Evolutionary conservation across 495 filamentous ascomycete genomes (phyloP).

Genomic region (Durotheca rogersii): DNA sequence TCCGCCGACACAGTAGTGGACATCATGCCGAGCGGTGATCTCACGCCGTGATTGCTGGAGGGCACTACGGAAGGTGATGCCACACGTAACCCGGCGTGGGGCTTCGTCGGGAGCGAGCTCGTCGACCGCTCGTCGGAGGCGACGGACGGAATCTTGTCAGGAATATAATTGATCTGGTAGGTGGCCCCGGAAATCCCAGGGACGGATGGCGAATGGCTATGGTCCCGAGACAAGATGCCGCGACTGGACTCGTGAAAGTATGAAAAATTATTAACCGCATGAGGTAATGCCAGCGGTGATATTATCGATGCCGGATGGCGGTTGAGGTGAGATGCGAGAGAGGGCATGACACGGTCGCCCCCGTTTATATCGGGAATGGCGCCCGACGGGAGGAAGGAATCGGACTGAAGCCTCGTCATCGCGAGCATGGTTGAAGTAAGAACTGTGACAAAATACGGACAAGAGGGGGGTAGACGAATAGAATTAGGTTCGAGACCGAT

Average conservation of each 20-base stretch:
- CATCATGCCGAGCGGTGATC: conserved; percentile 21
- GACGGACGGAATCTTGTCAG: conserved; percentile 20
- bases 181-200: conserved; percentile 8
- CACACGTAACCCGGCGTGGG: conserved; percentile 6
- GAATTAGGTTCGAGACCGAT: not conserved
- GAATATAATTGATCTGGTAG: conserved; percentile 27
- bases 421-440: conserved; percentile 22
- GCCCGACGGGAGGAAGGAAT: conserved; percentile 27
- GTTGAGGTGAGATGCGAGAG: conserved; percentile 28
- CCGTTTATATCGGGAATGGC: conserved; percentile 28
- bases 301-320: conserved; percentile 41
- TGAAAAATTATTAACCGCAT: conserved; percentile 28
- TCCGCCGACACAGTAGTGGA: conserved; percentile 25
- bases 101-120: conserved; percentile 26
- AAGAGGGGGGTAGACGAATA: not conserved
- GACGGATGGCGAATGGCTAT: conserved; percentile 28
- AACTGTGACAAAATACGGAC: not conserved
- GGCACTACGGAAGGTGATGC: conserved; percentile 31
- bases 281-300: conserved; percentile 44
- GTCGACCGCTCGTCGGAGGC: conserved; percentile 20
- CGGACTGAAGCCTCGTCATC: conserved; percentile 28
- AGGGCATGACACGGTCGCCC: conserved; percentile 20
- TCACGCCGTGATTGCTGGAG: conserved; percentile 13
- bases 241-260: conserved; percentile 37
- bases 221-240: conserved; percentile 30